Conservation (phyloP, 306 rosid genomes). For the Prosopis cineraria region DNA sequence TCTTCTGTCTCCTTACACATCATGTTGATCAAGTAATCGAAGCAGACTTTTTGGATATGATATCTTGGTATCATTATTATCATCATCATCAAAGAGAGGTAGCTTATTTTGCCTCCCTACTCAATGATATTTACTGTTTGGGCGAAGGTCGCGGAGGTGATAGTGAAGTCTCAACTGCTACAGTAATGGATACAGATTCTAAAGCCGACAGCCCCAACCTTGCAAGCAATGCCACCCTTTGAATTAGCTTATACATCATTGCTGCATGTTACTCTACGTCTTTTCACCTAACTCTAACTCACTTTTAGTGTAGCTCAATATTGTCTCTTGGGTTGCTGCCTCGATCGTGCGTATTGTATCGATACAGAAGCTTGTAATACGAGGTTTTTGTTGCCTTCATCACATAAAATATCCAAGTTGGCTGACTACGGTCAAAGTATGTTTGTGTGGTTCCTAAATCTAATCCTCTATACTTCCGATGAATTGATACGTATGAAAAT, state of each 20-base stretch:
- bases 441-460: neutral
- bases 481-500: neutral
- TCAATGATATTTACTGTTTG: neutral
- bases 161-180: slow-evolving; percentile 25
- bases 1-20: neutral
- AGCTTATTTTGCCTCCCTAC: neutral
- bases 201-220: slow-evolving; percentile 42
- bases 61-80: neutral
- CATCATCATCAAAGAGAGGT: no score
- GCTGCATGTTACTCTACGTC: slow-evolving; percentile 20
- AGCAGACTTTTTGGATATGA: neutral
- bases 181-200: slow-evolving; percentile 31
- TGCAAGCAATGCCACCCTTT: slow-evolving; percentile 40
- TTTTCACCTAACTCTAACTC: slow-evolving; percentile 12
- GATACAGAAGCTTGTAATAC: neutral
- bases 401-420: neutral
- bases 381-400: neutral
- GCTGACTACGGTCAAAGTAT: slow-evolving; percentile 15
- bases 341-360: neutral
- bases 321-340: neutral
- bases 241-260: slow-evolving; percentile 27
- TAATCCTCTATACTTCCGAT: neutral
- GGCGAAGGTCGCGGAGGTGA: slow-evolving; percentile 25
- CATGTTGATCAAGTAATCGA: neutral
- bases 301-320: neutral